A percentile compares a stretch with the other conserved stretches of the same genome.
Evolutionary conservation across 805 yeast species (phyloP).

Genomic region (Kodamaea sagamina): DNA sequence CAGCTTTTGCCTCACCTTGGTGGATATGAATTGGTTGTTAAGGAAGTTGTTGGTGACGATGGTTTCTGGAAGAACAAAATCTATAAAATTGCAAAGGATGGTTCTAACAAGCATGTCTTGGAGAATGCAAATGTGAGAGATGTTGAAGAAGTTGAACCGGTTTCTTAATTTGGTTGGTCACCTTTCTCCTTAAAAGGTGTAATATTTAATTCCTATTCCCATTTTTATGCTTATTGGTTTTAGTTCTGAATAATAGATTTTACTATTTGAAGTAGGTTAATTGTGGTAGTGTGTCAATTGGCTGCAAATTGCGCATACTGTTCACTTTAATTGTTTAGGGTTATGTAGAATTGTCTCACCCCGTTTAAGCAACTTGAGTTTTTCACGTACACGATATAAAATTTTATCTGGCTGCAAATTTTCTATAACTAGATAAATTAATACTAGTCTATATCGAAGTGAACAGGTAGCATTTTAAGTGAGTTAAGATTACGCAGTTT

Average conservation of each 20-base stretch:
- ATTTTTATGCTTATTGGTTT: background rate
- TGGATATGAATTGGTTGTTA: constrained; percentile 51
- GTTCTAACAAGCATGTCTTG: constrained; percentile 11
- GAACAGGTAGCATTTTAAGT: no score
- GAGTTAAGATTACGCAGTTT: no score
- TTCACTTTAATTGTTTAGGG: no score
- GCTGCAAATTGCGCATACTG: no score
- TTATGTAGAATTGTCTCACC: no score
- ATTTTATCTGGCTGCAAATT: no score
- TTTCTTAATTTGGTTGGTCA: background rate
- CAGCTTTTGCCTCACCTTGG: constrained; percentile 55
- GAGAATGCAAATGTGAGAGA: constrained; percentile 7
- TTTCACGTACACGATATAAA: no score
- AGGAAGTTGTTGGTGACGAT: constrained; percentile 61
- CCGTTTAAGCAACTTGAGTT: no score
- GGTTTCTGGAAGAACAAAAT: constrained; percentile 73
- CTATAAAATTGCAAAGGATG: constrained; percentile 35
- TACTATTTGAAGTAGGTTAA: background rate
- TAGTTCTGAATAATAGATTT: constrained; percentile 1
- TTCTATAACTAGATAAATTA: no score
- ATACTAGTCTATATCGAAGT: no score
- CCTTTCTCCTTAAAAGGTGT: background rate
- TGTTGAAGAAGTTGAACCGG: background rate
- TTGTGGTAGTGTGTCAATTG: background rate
- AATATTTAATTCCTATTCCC: constrained; percentile 1